phyloP scores from a whole-genome alignment of 768 basidiomycete species.

The Calocybe indica region DNA sequence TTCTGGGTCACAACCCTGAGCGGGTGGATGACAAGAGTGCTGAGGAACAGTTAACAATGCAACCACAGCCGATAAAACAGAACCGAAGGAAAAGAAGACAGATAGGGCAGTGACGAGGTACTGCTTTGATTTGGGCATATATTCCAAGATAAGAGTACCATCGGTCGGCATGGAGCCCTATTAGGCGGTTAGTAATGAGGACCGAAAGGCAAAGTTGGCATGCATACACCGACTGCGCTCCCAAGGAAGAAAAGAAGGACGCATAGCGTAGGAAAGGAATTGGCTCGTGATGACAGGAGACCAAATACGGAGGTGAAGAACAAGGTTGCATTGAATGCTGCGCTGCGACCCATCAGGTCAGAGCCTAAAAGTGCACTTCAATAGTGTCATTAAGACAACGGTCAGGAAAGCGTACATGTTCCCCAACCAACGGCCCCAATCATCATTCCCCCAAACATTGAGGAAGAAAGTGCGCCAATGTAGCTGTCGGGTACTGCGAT shows the following conservation, averaged over 20 bases:
- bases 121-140: conserved; percentile 87
- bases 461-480: conserved; percentile 79
- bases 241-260: conserved; percentile 81
- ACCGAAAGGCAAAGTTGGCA: background rate
- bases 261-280: conserved; percentile 66
- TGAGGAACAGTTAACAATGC: conserved; percentile 76
- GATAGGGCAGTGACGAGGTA: conserved; percentile 90
- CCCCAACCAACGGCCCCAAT: conserved; percentile 90
- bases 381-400: background rate
- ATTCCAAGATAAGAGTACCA: conserved; percentile 87
- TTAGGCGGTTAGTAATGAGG: background rate
- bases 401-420: conserved; percentile 47
- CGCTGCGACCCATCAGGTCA: conserved; percentile 81
- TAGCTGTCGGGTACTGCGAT: conserved; percentile 60
- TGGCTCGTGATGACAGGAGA: conserved; percentile 67
- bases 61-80: conserved; percentile 79
- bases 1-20: conserved; percentile 54
- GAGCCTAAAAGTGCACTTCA: conserved; percentile 41
- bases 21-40: conserved; percentile 49
- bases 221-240: conserved; percentile 84
- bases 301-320: conserved; percentile 90
- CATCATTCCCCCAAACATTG: conserved; percentile 98
- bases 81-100: conserved; percentile 93
- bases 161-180: conserved; percentile 97
- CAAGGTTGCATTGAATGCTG: conserved; percentile 90